These are phyloP conservation scores for Tulasnella sp. DNA, from an alignment of 768 basidiomycete genomes.

Conservation along the genomic window DNA sequence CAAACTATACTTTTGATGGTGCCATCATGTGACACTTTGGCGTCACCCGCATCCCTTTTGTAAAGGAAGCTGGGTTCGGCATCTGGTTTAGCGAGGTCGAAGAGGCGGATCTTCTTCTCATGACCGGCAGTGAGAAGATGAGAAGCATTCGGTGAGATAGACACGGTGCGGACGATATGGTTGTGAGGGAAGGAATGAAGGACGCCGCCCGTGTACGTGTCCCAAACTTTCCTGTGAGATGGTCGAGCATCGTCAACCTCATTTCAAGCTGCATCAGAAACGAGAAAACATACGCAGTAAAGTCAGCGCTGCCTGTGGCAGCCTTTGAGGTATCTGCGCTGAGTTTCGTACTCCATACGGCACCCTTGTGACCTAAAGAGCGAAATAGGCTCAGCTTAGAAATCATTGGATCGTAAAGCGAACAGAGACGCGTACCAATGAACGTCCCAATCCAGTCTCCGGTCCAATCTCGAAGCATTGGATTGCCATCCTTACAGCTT, in stretches of 20 bases:
- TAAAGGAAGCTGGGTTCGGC: constrained; percentile 71
- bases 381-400: constrained; percentile 27
- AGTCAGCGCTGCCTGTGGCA: constrained; percentile 90
- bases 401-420: not conserved
- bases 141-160: constrained; percentile 56
- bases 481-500: constrained; percentile 97
- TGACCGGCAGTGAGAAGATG: constrained; percentile 86
- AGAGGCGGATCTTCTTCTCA: constrained; percentile 95
- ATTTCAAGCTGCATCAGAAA: constrained; percentile 13
- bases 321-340: constrained; percentile 76
- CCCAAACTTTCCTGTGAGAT: constrained; percentile 77
- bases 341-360: constrained; percentile 94
- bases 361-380: constrained; percentile 47
- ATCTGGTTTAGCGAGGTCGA: constrained; percentile 77
- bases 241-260: not conserved
- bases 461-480: constrained; percentile 93
- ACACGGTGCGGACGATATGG: constrained; percentile 95
- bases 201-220: constrained; percentile 76
- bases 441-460: constrained; percentile 93
- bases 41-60: constrained; percentile 39
- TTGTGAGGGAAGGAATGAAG: constrained; percentile 96
- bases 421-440: constrained; percentile 23
- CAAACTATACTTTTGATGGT: constrained; percentile 89
- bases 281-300: constrained; percentile 66
- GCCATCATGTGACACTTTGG: constrained; percentile 61